phyloP scores from a whole-genome alignment of 2,329 filamentous ascomycete genomes.

The Daldinia eschscholtzii region DNA sequence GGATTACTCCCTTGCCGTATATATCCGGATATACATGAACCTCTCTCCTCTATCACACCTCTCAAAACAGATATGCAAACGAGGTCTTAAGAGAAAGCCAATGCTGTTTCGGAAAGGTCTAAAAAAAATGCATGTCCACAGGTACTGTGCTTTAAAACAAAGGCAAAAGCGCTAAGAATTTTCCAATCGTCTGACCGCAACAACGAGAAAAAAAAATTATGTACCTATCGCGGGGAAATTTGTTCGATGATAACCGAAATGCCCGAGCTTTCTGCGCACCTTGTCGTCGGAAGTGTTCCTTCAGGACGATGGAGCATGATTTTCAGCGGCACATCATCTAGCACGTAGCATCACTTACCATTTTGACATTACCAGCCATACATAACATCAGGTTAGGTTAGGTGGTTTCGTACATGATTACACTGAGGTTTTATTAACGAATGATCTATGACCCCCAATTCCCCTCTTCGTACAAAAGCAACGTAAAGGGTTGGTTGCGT shows the following conservation, averaged over 20 bases:
- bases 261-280: constrained; percentile 31
- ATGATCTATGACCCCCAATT: constrained; percentile 20
- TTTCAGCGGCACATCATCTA: constrained; percentile 26
- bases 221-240: constrained; percentile 23
- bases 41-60: constrained; percentile 18
- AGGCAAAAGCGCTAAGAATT: constrained; percentile 19
- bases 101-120: constrained; percentile 31
- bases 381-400: background rate
- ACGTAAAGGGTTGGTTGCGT: constrained; percentile 42
- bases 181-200: constrained; percentile 24
- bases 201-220: background rate
- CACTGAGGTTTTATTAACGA: constrained; percentile 17
- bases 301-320: constrained; percentile 31
- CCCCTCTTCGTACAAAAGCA: constrained; percentile 15
- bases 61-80: constrained; percentile 32
- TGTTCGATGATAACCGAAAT: constrained; percentile 38
- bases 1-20: constrained; percentile 11
- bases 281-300: constrained; percentile 20
- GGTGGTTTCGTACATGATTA: constrained; percentile 25
- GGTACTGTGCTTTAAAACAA: background rate
- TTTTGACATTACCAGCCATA: constrained; percentile 1
- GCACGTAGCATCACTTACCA: constrained; percentile 26
- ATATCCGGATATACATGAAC: constrained; percentile 19
- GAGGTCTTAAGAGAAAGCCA: constrained; percentile 27
- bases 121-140: constrained; percentile 21